Conservation (phyloP, 108 stramenopile genomes). For the Tribonema minus region DNA sequence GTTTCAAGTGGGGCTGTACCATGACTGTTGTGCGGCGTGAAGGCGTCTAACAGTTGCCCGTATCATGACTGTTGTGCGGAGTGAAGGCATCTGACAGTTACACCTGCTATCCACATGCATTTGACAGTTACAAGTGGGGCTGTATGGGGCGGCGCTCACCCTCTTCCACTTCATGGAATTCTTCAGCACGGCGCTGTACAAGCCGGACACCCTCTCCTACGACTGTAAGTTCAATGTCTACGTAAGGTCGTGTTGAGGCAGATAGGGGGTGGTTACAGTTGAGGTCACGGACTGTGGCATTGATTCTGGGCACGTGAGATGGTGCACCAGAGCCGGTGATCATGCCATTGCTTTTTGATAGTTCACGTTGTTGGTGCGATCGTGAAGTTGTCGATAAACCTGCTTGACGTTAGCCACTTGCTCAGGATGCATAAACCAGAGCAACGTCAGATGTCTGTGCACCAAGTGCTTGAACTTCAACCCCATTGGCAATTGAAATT, state of each 20-base stretch:
- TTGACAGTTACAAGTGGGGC: constrained; percentile 30
- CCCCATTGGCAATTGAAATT: too few species aligned
- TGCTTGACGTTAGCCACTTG: too few species aligned
- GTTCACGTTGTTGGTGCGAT: too few species aligned
- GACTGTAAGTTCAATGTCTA: constrained; percentile 48
- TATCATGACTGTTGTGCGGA: not conserved
- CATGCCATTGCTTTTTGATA: not conserved
- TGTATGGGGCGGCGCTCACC: constrained; percentile 24
- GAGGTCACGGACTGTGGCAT: too few species aligned
- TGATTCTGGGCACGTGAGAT: not conserved
- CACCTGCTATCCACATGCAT: not conserved
- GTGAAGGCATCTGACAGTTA: not conserved
- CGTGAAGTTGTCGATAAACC: too few species aligned
- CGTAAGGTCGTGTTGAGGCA: too few species aligned
- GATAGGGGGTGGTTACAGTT: too few species aligned
- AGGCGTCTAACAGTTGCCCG: not conserved
- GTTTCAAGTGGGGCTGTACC: too few species aligned
- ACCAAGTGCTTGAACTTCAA: too few species aligned
- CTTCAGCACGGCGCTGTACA: constrained; percentile 37
- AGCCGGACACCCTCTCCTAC: constrained; percentile 38
- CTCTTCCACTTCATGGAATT: constrained; percentile 53
- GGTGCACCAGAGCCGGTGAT: not conserved
- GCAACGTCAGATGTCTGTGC: too few species aligned
- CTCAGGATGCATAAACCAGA: too few species aligned
- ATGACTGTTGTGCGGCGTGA: not conserved